A percentile compares a stretch with the other conserved stretches of the same genome.
Evolutionary conservation across 2,329 filamentous ascomycete species (phyloP).

Genomic region (Exophiala spinifera): DNA sequence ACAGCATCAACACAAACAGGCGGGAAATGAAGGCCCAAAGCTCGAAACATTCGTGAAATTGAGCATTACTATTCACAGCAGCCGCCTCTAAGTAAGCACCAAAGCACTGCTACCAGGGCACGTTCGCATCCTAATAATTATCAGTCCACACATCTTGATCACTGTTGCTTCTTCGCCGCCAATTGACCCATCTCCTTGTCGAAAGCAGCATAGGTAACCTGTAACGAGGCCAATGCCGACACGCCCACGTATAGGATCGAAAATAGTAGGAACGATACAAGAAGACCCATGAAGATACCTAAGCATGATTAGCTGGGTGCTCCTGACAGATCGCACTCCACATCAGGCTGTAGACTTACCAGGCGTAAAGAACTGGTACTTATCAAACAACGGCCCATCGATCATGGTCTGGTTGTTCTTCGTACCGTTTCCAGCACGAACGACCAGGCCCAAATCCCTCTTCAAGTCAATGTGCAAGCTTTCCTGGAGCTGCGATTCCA

Average conservation of each 20-base stretch:
- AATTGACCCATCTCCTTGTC: slow-evolving; percentile 91
- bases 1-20: not conserved
- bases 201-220: slow-evolving; percentile 92
- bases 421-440: slow-evolving; percentile 25
- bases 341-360: slow-evolving; percentile 52
- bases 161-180: slow-evolving; percentile 29
- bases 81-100: not conserved
- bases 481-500: slow-evolving; percentile 60
- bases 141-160: not conserved
- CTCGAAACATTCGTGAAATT: not conserved
- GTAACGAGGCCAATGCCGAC: slow-evolving; percentile 70
- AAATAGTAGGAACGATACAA: slow-evolving; percentile 68
- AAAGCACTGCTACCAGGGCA: not conserved
- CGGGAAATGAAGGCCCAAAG: not conserved
- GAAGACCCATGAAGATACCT: slow-evolving; percentile 87
- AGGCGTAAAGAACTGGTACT: slow-evolving; percentile 90
- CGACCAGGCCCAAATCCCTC: slow-evolving; percentile 51
- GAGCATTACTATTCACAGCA: not conserved
- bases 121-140: not conserved
- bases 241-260: slow-evolving; percentile 77
- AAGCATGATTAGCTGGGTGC: slow-evolving; percentile 2
- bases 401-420: slow-evolving; percentile 36
- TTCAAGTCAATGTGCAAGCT: slow-evolving; percentile 70
- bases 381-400: slow-evolving; percentile 66
- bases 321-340: not conserved